Base-by-base conservation (phyloP, 768 basidiomycete species). In the Suillus sp. region DNA sequence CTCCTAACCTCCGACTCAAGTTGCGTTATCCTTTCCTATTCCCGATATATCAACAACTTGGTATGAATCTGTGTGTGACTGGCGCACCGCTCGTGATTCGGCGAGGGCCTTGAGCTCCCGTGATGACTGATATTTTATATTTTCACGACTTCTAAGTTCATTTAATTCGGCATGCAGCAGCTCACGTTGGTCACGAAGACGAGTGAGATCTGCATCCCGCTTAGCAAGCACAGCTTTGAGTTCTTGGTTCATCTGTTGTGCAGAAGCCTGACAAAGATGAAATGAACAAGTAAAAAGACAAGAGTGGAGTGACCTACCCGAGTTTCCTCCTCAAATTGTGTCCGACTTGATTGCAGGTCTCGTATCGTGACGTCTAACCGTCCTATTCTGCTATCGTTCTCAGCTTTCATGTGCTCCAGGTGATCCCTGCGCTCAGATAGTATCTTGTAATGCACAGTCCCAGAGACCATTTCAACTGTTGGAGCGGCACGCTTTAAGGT, bases 131-230 rank as follows among this genome's bases (percentile, higher is more conserved):
- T 82, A 67, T 71, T 87, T 91, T 56, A 84, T 77, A 55, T 71
- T 69, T 37, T 92, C 91, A 67, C 84, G 86, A 30, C 84, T 83
- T 71, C 84, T 87, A 62, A 88, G 84, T 70, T 95, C 93, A 38
- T 79, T 73, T 34, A 91, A 67, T 67, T 93, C 92, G 4, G 86
- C 84, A 9, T 73, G 70, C 51, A 80, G 80, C 65, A 90, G 87
- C 66, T 93, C 91, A 8, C 92, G 85, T 65, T 86, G 82, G 59
- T 89, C 89, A 25, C 92, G 86, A 22, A 93, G 79, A 37, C 92
- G 85, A 22, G 80, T 74, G 67, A 84, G 85, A 60, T 93, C 91
- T 3, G 78, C 75, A 66, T 92, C 89, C 40, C 88, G 85, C 70
- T 89, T 90, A 10, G 78, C 77, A 42, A 90, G 73, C 72, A 85